phyloP scores from a whole-genome alignment of 192 early-diverging fungal genomes.

The Mortierella claussenii region DNA sequence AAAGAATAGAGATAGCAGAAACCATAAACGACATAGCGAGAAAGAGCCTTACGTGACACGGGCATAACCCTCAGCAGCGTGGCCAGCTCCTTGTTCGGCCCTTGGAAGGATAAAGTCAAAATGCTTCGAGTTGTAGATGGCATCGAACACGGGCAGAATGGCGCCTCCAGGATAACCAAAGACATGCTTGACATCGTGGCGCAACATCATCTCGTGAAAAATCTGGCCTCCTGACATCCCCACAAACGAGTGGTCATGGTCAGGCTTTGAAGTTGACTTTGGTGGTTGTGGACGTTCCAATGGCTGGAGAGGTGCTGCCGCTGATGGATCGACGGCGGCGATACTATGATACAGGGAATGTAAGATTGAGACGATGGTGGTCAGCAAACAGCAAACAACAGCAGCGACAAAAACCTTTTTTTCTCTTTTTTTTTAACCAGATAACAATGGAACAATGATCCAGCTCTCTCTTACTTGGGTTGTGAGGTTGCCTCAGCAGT shows the following conservation, averaged over 20 bases:
- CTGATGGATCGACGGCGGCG: constrained; percentile 9
- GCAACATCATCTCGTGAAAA: constrained; percentile 99
- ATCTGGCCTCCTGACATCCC: constrained; percentile 98
- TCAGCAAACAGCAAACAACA: no score
- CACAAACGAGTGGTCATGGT: constrained; percentile 86
- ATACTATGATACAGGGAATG: not conserved
- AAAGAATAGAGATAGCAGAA: constrained; percentile 26
- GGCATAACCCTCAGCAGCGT: constrained; percentile 98
- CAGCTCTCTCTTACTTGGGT: constrained; percentile 27
- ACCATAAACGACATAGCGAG: constrained; percentile 18
- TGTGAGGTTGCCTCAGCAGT: constrained; percentile 16
- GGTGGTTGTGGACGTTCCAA: constrained; percentile 17
- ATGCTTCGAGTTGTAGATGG: constrained; percentile 94
- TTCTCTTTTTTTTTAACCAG: not conserved
- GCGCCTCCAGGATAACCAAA: constrained; percentile 99
- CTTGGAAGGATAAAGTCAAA: constrained; percentile 97
- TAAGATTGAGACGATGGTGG: no score
- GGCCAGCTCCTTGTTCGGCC: constrained; percentile 98
- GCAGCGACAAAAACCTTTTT: not conserved
- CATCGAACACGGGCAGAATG: constrained; percentile 98
- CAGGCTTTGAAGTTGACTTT: constrained; percentile 34
- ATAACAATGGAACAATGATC: no score
- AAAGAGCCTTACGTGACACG: constrained; percentile 75
- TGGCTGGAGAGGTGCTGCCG: constrained; percentile 32
- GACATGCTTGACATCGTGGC: constrained; percentile 91